Percentiles rank a stretch among this genome's conserved stretches.
These are phyloP conservation scores for Cytospora piceae DNA, from an alignment of 2,329 filamentous ascomycete genomes.

Conservation along the genomic window DNA sequence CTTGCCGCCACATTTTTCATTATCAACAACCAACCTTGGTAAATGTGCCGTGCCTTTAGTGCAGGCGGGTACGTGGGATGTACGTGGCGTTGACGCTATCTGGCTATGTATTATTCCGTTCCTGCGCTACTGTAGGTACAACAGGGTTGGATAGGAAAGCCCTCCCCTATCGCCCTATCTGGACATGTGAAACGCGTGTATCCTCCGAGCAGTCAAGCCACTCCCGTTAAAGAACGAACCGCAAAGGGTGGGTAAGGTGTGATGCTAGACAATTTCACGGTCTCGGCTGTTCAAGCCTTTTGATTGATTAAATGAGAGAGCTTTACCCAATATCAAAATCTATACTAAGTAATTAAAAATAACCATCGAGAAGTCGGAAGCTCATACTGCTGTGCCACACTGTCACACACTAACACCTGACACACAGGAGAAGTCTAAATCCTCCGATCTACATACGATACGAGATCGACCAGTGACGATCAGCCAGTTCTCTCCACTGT, in stretches of 20 bases:
- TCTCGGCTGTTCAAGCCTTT: slow-evolving; percentile 5
- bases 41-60: background rate
- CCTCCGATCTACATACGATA: slow-evolving; percentile 14
- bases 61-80: background rate
- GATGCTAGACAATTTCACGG: background rate
- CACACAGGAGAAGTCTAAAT: slow-evolving; percentile 1
- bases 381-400: background rate
- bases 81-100: slow-evolving; percentile 6
- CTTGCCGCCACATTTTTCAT: background rate
- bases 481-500: background rate
- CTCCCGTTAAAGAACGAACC: slow-evolving; percentile 14
- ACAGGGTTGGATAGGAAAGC: background rate
- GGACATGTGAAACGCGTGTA: slow-evolving; percentile 22
- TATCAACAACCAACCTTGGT: too few relatives aligned
- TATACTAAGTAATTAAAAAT: too few relatives aligned
- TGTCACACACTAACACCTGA: background rate
- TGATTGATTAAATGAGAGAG: background rate
- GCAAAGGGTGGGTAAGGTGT: slow-evolving; percentile 8
- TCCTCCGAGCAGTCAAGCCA: slow-evolving; percentile 21
- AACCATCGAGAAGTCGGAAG: background rate
- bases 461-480: slow-evolving; percentile 3
- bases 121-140: slow-evolving; percentile 16
- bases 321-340: too few relatives aligned
- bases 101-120: background rate
- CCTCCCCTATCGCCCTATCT: background rate